These are phyloP conservation scores for Paecilomyces niveus DNA, from an alignment of 2,329 filamentous ascomycete genomes.

Conservation along the genomic window DNA sequence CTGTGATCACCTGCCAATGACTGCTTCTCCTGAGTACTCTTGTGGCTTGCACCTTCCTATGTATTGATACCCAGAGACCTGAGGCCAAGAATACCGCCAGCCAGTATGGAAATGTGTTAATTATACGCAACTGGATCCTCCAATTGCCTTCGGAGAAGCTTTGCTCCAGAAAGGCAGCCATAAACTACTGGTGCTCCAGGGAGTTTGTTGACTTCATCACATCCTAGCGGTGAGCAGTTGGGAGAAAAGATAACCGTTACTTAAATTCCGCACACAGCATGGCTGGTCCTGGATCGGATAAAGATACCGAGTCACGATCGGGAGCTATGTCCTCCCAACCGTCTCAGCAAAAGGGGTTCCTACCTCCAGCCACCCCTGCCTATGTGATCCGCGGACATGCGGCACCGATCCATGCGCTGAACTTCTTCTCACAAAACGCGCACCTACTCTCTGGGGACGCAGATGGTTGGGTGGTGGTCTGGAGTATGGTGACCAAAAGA, in stretches of 20 bases:
- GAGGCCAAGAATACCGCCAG: background rate
- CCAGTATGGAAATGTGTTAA: background rate
- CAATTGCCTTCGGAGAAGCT: background rate
- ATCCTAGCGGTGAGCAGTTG: background rate
- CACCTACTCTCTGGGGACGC: constrained; percentile 81
- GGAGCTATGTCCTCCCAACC: background rate
- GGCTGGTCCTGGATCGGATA: background rate
- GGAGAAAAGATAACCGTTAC: background rate
- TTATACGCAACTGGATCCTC: background rate
- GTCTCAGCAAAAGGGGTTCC: constrained; percentile 1
- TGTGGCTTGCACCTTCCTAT: background rate
- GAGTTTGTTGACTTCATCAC: background rate
- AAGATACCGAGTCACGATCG: background rate
- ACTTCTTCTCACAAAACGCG: constrained; percentile 65
- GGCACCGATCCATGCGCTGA: constrained; percentile 68
- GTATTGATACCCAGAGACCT: background rate
- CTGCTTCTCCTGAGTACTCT: too few species aligned
- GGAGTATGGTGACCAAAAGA: constrained; percentile 76
- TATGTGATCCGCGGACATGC: constrained; percentile 82
- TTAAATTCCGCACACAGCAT: background rate
- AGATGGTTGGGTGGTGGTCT: constrained; percentile 80
- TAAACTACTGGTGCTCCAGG: background rate
- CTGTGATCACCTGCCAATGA: too few species aligned
- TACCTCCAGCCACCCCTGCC: constrained; percentile 48
- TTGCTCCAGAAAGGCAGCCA: background rate